phyloP scores from a whole-genome alignment of 2,329 filamentous ascomycete species.

The Zarea fungicola region DNA sequence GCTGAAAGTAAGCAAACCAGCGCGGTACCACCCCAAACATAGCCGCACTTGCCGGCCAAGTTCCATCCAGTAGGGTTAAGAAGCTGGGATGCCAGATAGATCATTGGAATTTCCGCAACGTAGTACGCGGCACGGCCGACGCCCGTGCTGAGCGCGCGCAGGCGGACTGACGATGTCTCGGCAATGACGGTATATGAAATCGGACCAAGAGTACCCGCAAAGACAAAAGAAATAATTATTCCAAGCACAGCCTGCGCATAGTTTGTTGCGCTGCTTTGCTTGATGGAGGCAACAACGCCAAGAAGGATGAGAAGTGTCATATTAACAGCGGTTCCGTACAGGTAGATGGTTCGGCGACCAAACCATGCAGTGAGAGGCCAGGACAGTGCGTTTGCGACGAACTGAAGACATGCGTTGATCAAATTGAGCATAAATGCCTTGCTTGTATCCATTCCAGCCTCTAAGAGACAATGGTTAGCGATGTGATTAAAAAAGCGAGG shows the following conservation, averaged over 20 bases:
- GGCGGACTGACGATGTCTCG: conserved; percentile 32
- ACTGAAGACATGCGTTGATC: conserved; percentile 24
- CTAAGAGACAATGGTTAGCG: conserved; percentile 3
- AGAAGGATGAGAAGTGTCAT: conserved; percentile 31
- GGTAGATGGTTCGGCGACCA: conserved; percentile 35
- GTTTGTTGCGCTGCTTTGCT: conserved; percentile 27
- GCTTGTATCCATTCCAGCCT: conserved; percentile 19
- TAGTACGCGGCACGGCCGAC: conserved; percentile 37
- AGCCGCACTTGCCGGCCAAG: conserved; percentile 40
- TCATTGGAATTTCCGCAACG: conserved; percentile 36
- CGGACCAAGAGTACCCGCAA: conserved; percentile 28
- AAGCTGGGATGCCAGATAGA: conserved; percentile 33
- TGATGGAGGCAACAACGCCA: conserved; percentile 29
- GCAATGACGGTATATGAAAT: conserved; percentile 34
- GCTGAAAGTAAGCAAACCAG: conserved; percentile 34
- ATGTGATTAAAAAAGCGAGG: too few species aligned
- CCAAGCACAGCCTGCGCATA: conserved; percentile 33
- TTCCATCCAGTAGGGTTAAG: conserved; percentile 36
- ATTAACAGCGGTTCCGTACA: conserved; percentile 30
- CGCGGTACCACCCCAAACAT: conserved; percentile 41
- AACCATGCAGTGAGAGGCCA: conserved; percentile 33
- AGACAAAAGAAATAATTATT: conserved; percentile 36
- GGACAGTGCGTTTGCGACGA: conserved; percentile 31
- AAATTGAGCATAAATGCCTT: conserved; percentile 22
- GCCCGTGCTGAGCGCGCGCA: conserved; percentile 32